A percentile compares a stretch with the other conserved stretches of the same genome.
Conservation (phyloP, 2,329 filamentous ascomycete species). For the Fusarium domesticum region DNA sequence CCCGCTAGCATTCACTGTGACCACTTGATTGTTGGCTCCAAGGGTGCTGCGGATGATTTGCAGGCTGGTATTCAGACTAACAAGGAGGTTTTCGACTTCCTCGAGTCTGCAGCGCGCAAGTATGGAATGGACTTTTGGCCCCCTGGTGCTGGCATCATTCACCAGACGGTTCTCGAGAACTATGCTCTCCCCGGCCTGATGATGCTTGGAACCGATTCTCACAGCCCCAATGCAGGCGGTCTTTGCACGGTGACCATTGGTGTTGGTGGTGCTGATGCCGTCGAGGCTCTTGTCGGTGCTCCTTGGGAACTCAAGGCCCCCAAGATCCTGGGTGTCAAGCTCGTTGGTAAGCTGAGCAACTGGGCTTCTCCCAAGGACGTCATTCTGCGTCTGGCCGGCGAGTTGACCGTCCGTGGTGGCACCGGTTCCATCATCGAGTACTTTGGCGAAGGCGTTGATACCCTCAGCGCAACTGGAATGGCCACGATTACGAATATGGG, state of each 20-base stretch:
- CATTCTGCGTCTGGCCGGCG: conserved; percentile 84
- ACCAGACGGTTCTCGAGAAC: conserved; percentile 97
- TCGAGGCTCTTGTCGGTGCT: conserved; percentile 92
- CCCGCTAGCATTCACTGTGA: conserved; percentile 98
- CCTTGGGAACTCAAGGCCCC: conserved; percentile 98
- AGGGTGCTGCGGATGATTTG: conserved; percentile 82
- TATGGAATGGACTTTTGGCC: conserved; percentile 97
- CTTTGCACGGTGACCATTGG: conserved; percentile 92
- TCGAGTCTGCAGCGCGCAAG: conserved; percentile 86
- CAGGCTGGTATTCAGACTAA: conserved; percentile 84
- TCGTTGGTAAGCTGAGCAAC: conserved; percentile 78
- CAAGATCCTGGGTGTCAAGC: conserved; percentile 78
- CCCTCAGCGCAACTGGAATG: conserved; percentile 89
- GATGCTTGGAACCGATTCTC: conserved; percentile 98
- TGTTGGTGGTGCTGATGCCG: conserved; percentile 94
- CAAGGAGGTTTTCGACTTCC: conserved; percentile 95
- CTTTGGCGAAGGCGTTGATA: conserved; percentile 83
- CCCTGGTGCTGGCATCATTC: conserved; percentile 89
- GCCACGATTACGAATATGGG: conserved; percentile 90
- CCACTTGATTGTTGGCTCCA: conserved; percentile 95
- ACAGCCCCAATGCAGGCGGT: conserved; percentile 96
- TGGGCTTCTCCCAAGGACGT: conserved; percentile 97
- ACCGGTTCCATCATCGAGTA: conserved; percentile 96
- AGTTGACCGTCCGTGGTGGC: conserved; percentile 87
- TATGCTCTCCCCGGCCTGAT: conserved; percentile 95